These are phyloP conservation scores for Lentinula sp. DNA, from an alignment of 768 basidiomycete genomes.

Conservation along the genomic window DNA sequence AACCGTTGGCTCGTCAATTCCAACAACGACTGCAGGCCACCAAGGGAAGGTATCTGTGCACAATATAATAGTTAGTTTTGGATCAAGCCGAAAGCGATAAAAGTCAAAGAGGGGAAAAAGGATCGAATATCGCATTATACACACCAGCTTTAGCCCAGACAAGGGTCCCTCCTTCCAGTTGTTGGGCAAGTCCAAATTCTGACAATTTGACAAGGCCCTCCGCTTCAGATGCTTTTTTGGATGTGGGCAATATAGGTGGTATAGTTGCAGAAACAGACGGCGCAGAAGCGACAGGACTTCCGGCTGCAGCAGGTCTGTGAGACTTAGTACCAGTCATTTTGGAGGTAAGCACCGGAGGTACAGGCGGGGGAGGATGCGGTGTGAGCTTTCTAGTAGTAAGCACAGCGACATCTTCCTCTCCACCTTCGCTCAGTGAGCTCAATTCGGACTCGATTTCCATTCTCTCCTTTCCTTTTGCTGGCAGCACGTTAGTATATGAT, in stretches of 20 bases:
- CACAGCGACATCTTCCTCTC: not conserved
- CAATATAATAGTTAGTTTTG: not conserved
- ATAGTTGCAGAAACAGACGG: not conserved
- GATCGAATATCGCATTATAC: constrained; percentile 14
- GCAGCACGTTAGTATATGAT: not conserved
- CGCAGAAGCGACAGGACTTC: not conserved
- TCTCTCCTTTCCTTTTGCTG: constrained; percentile 9
- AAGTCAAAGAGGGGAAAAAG: not conserved
- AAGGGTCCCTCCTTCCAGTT: constrained; percentile 33
- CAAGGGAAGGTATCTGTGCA: constrained; percentile 69
- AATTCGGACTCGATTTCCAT: constrained; percentile 32
- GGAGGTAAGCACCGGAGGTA: not conserved
- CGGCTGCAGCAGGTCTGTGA: not conserved
- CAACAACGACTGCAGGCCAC: constrained; percentile 82
- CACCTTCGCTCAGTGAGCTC: constrained; percentile 41
- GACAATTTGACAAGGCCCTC: not conserved
- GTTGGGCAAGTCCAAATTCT: constrained; percentile 25
- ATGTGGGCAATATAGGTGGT: not conserved
- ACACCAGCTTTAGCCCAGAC: constrained; percentile 83
- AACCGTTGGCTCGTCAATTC: constrained; percentile 52
- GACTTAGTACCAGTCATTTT: not conserved
- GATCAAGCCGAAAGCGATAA: not conserved
- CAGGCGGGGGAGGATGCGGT: not conserved
- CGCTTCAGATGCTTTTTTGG: not conserved
- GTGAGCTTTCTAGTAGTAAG: not conserved